Evolutionary conservation across 2,329 filamentous ascomycete genomes (phyloP), one percentile per base, ranked within the genome.

Genomic region (Alternaria tenuissima): DNA sequence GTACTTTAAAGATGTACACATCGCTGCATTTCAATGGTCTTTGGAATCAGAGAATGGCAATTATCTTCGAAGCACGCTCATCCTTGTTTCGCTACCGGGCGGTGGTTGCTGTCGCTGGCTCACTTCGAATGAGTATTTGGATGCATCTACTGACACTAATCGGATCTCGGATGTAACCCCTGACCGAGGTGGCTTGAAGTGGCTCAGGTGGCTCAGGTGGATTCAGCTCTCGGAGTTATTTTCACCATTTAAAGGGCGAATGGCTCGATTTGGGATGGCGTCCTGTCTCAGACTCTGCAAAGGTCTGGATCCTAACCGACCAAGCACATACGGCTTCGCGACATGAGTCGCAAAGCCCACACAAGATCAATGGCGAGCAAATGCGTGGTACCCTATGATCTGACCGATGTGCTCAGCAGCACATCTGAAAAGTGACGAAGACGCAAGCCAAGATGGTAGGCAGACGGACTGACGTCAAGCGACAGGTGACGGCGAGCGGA

Each of bases 131-230:
- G 14, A 24, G 7, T 24, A 7, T 20, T 30, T 22, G 30, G 9
- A 14, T 26, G 28, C 32, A 36, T 47, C 36, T 6, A 32, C 22
- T 30, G 18, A 43, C 24, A 7, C 30, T 46, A 42, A 38, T n/a
- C 41, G 39, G 46, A 57, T 46, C 32, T 57, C 57, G 57, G 57
- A 52, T 24, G 12, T 26, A 12, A 24, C 43, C 14, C 24, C 53
- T 32, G 26, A 26, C 16, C 46, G 32, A 52, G 16, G 20, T 42
- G 51, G 30, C 16, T 20, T 28, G 24, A 3, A 41, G 44, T 47
- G 36, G 24, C 43, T 28, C 8, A 28, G n/a, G n/a, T 28, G 30
- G 24, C n/a, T 51, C 8, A 28, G n/a, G 14, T 28, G 24, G 24
- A 9, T 51, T 30, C 39, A 47, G 26, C 46, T 20, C 46, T 42